Base-by-base conservation (phyloP, 768 basidiomycete genomes). In the Mycena pura region DNA sequence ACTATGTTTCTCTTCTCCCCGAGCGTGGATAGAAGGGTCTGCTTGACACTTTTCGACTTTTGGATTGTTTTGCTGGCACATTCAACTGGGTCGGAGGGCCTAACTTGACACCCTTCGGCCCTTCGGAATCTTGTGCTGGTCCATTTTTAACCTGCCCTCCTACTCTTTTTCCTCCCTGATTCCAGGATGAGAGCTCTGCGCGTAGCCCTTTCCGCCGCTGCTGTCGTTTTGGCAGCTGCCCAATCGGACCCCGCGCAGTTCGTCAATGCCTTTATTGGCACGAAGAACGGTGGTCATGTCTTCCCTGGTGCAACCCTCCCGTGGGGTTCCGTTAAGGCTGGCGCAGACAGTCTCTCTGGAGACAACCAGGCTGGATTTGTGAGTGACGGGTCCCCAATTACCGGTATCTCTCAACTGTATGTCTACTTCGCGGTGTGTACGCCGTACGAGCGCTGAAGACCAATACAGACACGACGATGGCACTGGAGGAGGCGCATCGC, bases 301-400 rank as follows among this genome's bases (percentile, higher is more conserved):
- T 80, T 80, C 56, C 3, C 63, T 72, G 78, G 79, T 24, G 78
- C 76, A 4, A 78, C 79, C 6, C 62, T 78, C 0, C 79, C 79
- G 0, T 77, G 78, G 64, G 79, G 79, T 1, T 77, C 79, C 73
- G 76, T 73, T 29, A 80, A 80, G 64, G 73, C 70, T 14, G 79
- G 76, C 3, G 74, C 79, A 64, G 78, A 80, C 56, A 78, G 59
- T 38, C 31, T 45, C 13, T 65, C 64, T 2, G 39, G 45, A 3
- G 64, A 65, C 55, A 65, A 65, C 44, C 64, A 65, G 47, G 64
- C 49, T n/a, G 64, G 64, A 6, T 65, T 61, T 31, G 64, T 65
- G 55, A 61, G 54, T 50, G 64, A 60, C 38, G 59, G 64, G 28
- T 40, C 64, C 13, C 39, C 19, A 17, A 65, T 65, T 19, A 65